These are phyloP conservation scores for Blastobotrys buckinghamii DNA, from an alignment of 1,139 yeast genomes.

Conservation along the genomic window DNA sequence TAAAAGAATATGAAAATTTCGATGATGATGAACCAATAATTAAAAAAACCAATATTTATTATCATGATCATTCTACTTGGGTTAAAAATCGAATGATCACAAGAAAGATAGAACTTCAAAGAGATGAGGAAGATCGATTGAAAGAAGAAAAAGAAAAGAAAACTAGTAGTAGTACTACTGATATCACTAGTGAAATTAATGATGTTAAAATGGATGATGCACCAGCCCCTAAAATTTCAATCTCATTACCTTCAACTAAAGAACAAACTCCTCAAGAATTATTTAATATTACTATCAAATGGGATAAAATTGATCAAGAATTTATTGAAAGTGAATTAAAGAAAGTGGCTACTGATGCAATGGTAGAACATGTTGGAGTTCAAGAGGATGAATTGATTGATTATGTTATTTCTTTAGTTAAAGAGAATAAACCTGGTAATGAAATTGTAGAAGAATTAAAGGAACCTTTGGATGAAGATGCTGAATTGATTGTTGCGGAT, in stretches of 20 bases:
- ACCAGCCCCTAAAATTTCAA: neutral
- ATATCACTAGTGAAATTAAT: neutral
- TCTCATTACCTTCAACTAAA: constrained; percentile 3
- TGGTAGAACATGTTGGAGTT: constrained; percentile 33
- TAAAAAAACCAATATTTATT: constrained; percentile 25
- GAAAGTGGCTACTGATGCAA: constrained; percentile 27
- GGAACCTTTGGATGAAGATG: constrained; percentile 34
- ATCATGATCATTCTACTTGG: constrained; percentile 33
- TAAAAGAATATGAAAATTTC: constrained; percentile 22
- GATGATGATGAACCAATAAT: constrained; percentile 22
- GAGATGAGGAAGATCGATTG: constrained; percentile 27
- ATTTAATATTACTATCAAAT: constrained; percentile 24
- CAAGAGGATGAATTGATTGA: constrained; percentile 34
- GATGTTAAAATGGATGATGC: neutral
- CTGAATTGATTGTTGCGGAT: constrained; percentile 25
- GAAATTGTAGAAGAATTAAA: constrained; percentile 29
- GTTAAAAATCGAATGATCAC: constrained; percentile 26
- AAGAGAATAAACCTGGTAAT: constrained; percentile 24
- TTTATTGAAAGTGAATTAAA: constrained; percentile 23
- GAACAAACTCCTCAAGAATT: constrained; percentile 14
- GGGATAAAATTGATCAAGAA: constrained; percentile 27
- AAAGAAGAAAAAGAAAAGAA: constrained; percentile 22
- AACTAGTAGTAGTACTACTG: constrained; percentile 5
- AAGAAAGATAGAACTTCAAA: constrained; percentile 27
- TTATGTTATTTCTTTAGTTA: constrained; percentile 27